Evolutionary conservation across 805 yeast species (phyloP), one percentile per base, ranked within the genome.

Genomic region (Kuraishia capsulata): DNA sequence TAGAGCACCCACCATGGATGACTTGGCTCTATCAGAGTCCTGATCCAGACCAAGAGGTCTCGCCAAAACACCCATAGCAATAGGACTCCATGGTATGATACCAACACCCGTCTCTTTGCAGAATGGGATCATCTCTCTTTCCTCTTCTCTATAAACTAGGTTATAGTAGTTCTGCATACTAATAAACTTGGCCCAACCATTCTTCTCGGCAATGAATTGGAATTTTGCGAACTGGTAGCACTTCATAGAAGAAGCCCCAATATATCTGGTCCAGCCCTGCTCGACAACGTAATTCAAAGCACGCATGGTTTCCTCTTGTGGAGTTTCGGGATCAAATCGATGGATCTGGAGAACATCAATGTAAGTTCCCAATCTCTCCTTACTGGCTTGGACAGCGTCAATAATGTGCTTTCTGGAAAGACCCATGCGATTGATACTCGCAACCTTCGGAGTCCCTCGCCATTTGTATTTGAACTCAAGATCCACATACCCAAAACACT

Each of bases 181-280:
- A 38, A 78, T 64, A 45, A 79, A 79, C 51, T 74, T 76, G 42
- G 63, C 61, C 79, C 79, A 78, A 24, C 68, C 69, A 45, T 68
- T 44, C 49, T 62, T 62, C 39, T 78, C 81, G 3, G 86, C 85
- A 40, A 65, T 54, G 41, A 54, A 59, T 49, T 78, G 85, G 50
- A 75, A 47, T 48, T 64, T 67, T 2, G 65, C 73, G 51, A 78
- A 77, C 46, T 77, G 74, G 14, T 59, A 53, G 1, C 78, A 69
- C 44, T 62, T 61, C 83, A 78, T 77, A 2, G 78, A 57, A 1
- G 81, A 76, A 2, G 83, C 82, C 13, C 84, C 84, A 41, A 78
- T 65, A 51, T 78, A 78, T 37, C 80, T 59, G 3, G 63, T 62
- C 18, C 57, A 48, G 11, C 80, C 80, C 28, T 46, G 39, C 30